A percentile compares a stretch with the other conserved stretches of the same genome.
These are phyloP conservation scores for Vicia sativa DNA, from an alignment of 306 rosid genomes.

Conservation along the genomic window DNA sequence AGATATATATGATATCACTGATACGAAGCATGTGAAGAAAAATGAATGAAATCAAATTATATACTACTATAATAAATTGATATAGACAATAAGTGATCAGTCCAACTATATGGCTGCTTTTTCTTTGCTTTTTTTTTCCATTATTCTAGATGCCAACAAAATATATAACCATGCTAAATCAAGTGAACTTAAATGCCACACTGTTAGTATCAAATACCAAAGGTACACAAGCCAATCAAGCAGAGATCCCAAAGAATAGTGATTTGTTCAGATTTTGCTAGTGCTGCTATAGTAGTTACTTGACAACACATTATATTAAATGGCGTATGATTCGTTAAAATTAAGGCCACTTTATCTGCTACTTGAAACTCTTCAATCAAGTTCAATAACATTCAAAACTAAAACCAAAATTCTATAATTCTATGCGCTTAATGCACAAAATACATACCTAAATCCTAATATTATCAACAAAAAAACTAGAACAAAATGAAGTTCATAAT, in stretches of 20 bases:
- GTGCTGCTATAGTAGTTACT: not conserved
- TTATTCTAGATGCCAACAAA: not conserved
- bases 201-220: not conserved
- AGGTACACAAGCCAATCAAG: conserved; percentile 6
- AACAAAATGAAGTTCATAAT: not conserved
- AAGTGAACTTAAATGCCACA: not conserved
- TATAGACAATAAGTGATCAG: not conserved
- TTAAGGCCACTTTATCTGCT: not conserved
- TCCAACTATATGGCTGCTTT: not conserved
- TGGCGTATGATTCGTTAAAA: no score
- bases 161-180: not conserved
- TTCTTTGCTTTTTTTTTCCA: not conserved
- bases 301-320: not conserved
- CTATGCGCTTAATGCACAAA: not conserved
- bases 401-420: not conserved
- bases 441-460: not conserved
- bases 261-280: not conserved
- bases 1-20: not conserved
- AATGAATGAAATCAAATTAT: conserved; percentile 15
- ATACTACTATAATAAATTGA: not conserved
- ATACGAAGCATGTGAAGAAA: not conserved
- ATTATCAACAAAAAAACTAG: not conserved
- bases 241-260: not conserved
- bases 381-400: not conserved
- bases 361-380: not conserved